A percentile compares a stretch with the other conserved stretches of the same genome.
These are phyloP conservation scores for Fusarium goolgardi DNA, from an alignment of 2,329 filamentous ascomycete genomes.

Conservation along the genomic window DNA sequence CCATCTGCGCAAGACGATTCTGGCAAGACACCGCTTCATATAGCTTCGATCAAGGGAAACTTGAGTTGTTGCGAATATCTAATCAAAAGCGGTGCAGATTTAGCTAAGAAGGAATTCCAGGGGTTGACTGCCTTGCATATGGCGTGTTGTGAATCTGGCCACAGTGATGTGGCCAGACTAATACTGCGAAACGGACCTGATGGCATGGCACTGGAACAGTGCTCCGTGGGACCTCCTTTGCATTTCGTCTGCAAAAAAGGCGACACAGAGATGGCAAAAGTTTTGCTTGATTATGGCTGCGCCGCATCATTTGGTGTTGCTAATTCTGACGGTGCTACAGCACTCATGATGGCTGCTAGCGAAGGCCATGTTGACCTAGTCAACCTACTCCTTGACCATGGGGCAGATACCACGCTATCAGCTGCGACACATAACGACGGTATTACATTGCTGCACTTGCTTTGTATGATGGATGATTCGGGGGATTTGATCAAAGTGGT, in stretches of 20 bases:
- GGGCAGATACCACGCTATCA: fast-evolving
- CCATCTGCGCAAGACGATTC: fast-evolving
- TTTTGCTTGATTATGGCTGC: not conserved
- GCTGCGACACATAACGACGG: fast-evolving
- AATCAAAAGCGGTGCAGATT: not conserved
- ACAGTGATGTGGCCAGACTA: not conserved
- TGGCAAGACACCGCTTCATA: not conserved
- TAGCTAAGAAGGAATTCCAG: fast-evolving
- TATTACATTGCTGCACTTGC: fast-evolving
- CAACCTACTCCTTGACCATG: not conserved
- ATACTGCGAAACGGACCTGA: not conserved
- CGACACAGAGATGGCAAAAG: not conserved
- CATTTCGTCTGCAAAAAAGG: fast-evolving
- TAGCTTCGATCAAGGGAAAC: fast-evolving
- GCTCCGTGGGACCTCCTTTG: fast-evolving
- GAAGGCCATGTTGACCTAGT: fast-evolving
- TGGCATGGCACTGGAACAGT: not conserved
- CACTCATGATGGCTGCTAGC: not conserved
- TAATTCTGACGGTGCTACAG: fast-evolving
- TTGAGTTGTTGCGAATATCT: not conserved
- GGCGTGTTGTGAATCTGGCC: fast-evolving
- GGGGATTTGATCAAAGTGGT: fast-evolving
- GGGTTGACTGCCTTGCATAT: fast-evolving
- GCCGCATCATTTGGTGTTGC: not conserved
- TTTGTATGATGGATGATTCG: fast-evolving